Evolutionary conservation across 768 basidiomycete species (phyloP).

Genomic region (Boletus tylopilopsis): DNA sequence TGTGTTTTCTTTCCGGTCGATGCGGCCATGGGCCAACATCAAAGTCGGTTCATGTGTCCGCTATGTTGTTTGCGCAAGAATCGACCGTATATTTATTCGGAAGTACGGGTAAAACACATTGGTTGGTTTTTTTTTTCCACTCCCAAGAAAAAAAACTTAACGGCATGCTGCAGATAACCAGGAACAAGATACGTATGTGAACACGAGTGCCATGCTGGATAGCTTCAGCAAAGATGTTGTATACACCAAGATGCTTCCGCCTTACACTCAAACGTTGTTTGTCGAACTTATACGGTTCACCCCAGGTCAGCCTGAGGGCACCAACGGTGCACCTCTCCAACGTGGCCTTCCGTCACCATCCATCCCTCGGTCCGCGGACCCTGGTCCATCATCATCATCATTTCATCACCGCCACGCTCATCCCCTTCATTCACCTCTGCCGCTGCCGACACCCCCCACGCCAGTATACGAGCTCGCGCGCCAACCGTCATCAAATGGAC

Average conservation of each 20-base stretch:
- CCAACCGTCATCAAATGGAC: conserved; percentile 31
- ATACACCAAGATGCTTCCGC: conserved; percentile 61
- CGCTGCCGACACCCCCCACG: conserved; percentile 32
- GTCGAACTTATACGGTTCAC: conserved; percentile 61
- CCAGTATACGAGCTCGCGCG: conserved; percentile 31
- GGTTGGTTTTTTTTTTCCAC: conserved; percentile 37
- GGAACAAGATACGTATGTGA: conserved; percentile 60
- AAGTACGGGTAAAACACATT: conserved; percentile 66
- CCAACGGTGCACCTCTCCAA: conserved; percentile 14
- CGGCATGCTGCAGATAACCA: conserved; percentile 36
- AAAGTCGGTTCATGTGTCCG: conserved; percentile 61
- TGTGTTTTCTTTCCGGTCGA: conserved; percentile 73
- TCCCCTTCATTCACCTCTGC: conserved; percentile 28
- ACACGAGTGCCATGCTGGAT: conserved; percentile 71
- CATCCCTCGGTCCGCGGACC: conserved; percentile 23
- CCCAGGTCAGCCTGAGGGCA: conserved; percentile 29
- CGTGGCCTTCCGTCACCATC: conserved; percentile 16
- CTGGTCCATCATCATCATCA: conserved; percentile 28
- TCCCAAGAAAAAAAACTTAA: background rate
- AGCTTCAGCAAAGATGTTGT: conserved; percentile 69
- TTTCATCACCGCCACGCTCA: conserved; percentile 29
- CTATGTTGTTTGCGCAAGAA: conserved; percentile 77
- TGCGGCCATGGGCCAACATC: conserved; percentile 29
- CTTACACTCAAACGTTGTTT: conserved; percentile 64
- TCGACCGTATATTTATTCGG: conserved; percentile 65